Evolutionary conservation across 805 yeast genomes (phyloP).

Genomic region (Myxozyma vanderwaltii): DNA sequence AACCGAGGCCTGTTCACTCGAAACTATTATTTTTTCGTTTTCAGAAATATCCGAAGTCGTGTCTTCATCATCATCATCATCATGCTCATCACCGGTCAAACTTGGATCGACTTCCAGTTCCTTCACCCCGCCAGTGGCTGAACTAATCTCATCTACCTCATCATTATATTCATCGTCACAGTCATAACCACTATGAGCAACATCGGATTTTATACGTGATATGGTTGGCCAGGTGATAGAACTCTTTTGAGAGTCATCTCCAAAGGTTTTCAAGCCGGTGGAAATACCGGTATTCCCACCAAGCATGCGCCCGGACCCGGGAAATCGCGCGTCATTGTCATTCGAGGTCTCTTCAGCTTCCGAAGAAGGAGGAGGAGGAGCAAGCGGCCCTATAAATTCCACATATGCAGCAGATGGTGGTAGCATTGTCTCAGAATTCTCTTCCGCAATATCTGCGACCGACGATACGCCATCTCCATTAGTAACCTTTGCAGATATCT

Average conservation of each 20-base stretch:
- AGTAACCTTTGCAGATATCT: background rate
- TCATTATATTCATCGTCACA: conserved; percentile 3
- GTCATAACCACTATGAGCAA: background rate
- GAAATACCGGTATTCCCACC: background rate
- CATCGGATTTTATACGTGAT: background rate
- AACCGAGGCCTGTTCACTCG: conserved; percentile 1
- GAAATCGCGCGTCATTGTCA: conserved; percentile 9
- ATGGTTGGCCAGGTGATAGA: background rate
- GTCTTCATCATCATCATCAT: conserved; percentile 16
- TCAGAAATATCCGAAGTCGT: conserved; percentile 1
- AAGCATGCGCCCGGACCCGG: conserved; percentile 23
- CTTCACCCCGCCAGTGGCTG: background rate
- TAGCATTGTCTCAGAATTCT: too few species aligned
- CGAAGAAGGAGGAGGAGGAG: background rate
- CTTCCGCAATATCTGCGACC: conserved; percentile 6
- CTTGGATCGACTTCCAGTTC: background rate
- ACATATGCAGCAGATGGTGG: conserved; percentile 14
- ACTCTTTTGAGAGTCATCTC: background rate
- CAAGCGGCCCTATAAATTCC: background rate
- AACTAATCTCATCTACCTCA: background rate
- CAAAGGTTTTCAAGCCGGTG: too few species aligned
- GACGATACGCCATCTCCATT: background rate
- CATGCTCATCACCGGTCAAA: conserved; percentile 8
- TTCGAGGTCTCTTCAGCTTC: background rate
- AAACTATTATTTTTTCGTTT: background rate